phyloP scores from a whole-genome alignment of 2,329 filamentous ascomycete species.

The Phoma sp. region DNA sequence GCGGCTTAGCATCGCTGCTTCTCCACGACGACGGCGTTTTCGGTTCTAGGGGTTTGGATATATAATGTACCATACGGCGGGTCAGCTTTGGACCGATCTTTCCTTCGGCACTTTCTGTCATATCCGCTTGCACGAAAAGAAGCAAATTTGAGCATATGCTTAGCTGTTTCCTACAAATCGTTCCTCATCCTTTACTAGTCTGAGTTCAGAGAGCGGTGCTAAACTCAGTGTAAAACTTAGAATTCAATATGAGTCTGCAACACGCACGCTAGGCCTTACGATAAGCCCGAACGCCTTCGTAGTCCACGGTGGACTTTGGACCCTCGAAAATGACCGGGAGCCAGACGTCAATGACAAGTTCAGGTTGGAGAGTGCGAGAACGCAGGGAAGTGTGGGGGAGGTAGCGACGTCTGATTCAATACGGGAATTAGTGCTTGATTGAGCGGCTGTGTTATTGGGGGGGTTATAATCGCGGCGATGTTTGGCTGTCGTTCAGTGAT shows the following conservation, averaged over 20 bases:
- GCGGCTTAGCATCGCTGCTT: constrained; percentile 8
- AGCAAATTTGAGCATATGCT: background rate
- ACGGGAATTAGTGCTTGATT: background rate
- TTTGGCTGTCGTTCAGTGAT: background rate
- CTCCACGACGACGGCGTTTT: constrained; percentile 9
- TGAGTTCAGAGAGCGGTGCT: no score
- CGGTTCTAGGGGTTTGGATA: background rate
- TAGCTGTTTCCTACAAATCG: background rate
- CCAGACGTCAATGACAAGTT: no score
- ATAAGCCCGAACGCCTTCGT: no score
- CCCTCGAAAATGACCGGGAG: no score
- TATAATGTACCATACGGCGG: background rate
- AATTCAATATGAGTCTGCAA: no score
- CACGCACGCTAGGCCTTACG: no score
- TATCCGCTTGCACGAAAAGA: background rate
- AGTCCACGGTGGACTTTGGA: no score
- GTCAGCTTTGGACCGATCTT: background rate
- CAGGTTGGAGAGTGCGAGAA: no score
- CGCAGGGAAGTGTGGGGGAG: no score
- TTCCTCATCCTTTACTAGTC: no score
- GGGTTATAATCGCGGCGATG: background rate
- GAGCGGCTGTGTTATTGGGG: background rate
- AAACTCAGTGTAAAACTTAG: no score
- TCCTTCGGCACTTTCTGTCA: no score
- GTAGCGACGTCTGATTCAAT: background rate